Conservation (phyloP, 2,329 filamentous ascomycete species). For the Ophiostoma piceae region DNA sequence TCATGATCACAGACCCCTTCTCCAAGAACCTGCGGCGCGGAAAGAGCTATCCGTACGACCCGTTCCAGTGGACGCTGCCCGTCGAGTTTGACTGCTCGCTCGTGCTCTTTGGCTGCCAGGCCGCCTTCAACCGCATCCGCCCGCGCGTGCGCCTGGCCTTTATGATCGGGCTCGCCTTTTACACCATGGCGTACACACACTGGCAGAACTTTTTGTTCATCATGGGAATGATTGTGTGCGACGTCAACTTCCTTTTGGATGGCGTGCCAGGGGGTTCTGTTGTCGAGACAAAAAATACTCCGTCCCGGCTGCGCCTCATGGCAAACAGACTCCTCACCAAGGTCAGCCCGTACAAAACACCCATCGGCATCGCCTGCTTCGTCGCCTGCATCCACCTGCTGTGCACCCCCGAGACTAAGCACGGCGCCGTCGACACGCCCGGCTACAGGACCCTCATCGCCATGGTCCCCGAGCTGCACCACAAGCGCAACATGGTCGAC, state of each 20-base stretch:
- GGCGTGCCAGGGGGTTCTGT: slow-evolving; percentile 23
- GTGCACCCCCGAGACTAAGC: slow-evolving; percentile 28
- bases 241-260: slow-evolving; percentile 29
- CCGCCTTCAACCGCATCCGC: slow-evolving; percentile 32
- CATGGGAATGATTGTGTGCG: slow-evolving; percentile 34
- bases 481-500: slow-evolving; percentile 32
- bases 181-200: slow-evolving; percentile 26
- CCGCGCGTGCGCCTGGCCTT: slow-evolving; percentile 25
- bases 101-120: slow-evolving; percentile 34
- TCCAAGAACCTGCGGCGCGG: slow-evolving; percentile 24
- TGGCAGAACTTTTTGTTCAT: slow-evolving; percentile 34
- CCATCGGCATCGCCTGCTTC: slow-evolving; percentile 41
- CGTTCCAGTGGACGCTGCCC: slow-evolving; percentile 37
- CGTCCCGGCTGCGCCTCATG: no score
- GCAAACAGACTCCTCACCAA: no score
- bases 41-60: slow-evolving; percentile 31
- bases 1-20: slow-evolving; percentile 23
- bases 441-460: slow-evolving; percentile 19
- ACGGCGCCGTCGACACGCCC: slow-evolving; percentile 24
- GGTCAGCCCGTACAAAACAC: slow-evolving; percentile 22
- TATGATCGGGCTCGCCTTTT: slow-evolving; percentile 22
- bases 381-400: slow-evolving; percentile 14
- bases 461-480: slow-evolving; percentile 28
- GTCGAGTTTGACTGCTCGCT: slow-evolving; percentile 37
- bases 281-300: no score